These are phyloP conservation scores for Ampelomyces quisqualis DNA, from an alignment of 2,329 filamentous ascomycete species.

Conservation along the genomic window DNA sequence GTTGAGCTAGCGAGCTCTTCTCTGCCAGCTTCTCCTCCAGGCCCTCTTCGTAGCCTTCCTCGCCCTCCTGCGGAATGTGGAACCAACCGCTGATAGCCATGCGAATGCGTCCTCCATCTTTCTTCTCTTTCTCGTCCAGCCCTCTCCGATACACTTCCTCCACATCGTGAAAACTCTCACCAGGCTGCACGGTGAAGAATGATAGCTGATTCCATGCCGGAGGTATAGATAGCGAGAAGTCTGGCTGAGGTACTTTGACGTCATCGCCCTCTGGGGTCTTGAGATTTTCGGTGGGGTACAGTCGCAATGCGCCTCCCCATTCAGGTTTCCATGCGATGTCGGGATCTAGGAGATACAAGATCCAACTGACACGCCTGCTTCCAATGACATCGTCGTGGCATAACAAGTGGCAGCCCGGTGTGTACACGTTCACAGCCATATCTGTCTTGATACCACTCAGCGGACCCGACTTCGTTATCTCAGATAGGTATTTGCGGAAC, in stretches of 20 bases:
- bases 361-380: conserved; percentile 93
- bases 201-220: conserved; percentile 96
- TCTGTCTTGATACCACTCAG: conserved; percentile 93
- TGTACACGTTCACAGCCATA: conserved; percentile 99
- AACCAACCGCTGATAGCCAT: conserved; percentile 99
- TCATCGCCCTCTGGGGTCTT: conserved; percentile 69
- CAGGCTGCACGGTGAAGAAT: conserved; percentile 97
- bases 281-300: conserved; percentile 72
- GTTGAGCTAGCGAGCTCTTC: conserved; percentile 87
- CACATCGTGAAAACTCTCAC: conserved; percentile 98
- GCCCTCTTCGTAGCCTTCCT: conserved; percentile 86
- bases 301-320: conserved; percentile 88
- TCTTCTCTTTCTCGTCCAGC: conserved; percentile 60
- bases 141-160: conserved; percentile 86
- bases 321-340: conserved; percentile 85
- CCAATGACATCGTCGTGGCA: conserved; percentile 99
- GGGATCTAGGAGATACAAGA: conserved; percentile 91
- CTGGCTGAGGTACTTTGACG: conserved; percentile 77
- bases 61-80: conserved; percentile 92
- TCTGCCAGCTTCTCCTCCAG: conserved; percentile 85
- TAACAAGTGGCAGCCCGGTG: conserved; percentile 88
- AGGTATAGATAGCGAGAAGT: conserved; percentile 79
- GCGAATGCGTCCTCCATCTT: conserved; percentile 74
- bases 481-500: conserved; percentile 86
- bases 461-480: conserved; percentile 81